Conservation (phyloP, 805 yeast genomes). For the Yarrowia deformans region DNA sequence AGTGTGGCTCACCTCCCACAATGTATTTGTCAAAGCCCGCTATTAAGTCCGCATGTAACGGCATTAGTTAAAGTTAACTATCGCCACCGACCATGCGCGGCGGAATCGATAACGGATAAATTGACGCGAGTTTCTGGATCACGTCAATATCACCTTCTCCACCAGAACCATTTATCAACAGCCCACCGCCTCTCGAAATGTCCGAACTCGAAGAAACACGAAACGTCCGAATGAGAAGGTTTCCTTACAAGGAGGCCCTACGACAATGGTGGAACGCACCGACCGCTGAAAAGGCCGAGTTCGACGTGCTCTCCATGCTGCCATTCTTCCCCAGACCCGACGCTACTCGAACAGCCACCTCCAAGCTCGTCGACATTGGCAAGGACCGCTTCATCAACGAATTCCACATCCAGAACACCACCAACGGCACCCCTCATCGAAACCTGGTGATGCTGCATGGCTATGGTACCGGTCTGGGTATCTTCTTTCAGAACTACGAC, state of each 20-base stretch:
- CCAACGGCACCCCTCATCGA: conserved; percentile 49
- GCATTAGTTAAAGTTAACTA: conserved; percentile 29
- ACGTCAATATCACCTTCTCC: too few relatives aligned
- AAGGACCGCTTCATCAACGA: conserved; percentile 70
- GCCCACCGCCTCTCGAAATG: not conserved
- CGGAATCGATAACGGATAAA: conserved; percentile 8
- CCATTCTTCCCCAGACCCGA: conserved; percentile 56
- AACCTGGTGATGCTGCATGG: conserved; percentile 85
- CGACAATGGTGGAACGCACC: conserved; percentile 56
- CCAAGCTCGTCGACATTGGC: conserved; percentile 60
- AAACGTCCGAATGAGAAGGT: conserved; percentile 14
- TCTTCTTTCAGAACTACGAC: conserved; percentile 75
- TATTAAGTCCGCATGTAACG: conserved; percentile 13
- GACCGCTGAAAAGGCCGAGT: conserved; percentile 53
- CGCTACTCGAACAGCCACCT: conserved; percentile 48
- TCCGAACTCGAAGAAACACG: conserved; percentile 35
- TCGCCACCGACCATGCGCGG: conserved; percentile 25
- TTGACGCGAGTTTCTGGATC: not conserved
- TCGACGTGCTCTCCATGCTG: conserved; percentile 61
- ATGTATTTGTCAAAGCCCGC: not conserved
- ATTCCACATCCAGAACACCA: conserved; percentile 57
- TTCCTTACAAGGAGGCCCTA: conserved; percentile 20
- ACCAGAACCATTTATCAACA: not conserved
- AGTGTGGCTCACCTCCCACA: too few relatives aligned
- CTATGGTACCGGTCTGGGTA: conserved; percentile 89